Conservation (phyloP, 768 basidiomycete species). For the Lactifluus subvellereus region DNA sequence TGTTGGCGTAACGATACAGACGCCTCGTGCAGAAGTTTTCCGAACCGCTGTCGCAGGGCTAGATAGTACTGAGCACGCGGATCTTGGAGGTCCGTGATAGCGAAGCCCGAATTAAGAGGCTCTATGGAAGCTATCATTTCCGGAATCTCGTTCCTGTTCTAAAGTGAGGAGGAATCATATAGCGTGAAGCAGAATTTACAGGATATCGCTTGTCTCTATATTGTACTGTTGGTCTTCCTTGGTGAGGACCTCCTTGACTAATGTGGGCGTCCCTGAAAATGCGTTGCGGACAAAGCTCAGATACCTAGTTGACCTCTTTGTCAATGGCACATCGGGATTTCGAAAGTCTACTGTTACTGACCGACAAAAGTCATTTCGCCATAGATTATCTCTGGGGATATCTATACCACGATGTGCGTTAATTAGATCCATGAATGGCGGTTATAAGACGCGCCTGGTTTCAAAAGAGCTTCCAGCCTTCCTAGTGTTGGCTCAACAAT, state of each 20-base stretch:
- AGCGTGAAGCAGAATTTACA: conserved; percentile 41
- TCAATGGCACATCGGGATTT: not conserved
- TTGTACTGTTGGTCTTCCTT: conserved; percentile 42
- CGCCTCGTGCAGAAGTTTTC: conserved; percentile 62
- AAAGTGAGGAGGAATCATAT: not conserved
- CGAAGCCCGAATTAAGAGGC: conserved; percentile 59
- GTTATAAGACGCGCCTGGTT: conserved; percentile 38
- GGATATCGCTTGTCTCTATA: conserved; percentile 54
- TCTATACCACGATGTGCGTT: conserved; percentile 29
- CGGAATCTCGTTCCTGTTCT: conserved; percentile 57
- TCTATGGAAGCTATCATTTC: conserved; percentile 69
- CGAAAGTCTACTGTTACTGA: conserved; percentile 30
- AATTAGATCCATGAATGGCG: conserved; percentile 6
- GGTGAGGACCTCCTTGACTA: conserved; percentile 49
- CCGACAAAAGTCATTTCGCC: conserved; percentile 87
- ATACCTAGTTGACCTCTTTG: conserved; percentile 38
- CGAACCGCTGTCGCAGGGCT: conserved; percentile 54
- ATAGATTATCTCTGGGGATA: conserved; percentile 49
- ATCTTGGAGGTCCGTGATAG: conserved; percentile 59
- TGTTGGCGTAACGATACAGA: conserved; percentile 62
- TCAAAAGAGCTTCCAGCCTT: conserved; percentile 51
- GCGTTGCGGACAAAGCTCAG: conserved; percentile 69
- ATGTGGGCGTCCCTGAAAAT: conserved; percentile 66
- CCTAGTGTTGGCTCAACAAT: conserved; percentile 59
- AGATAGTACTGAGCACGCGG: conserved; percentile 44